Percentiles rank a stretch among this genome's conserved stretches.
These are phyloP conservation scores for Spinellus fusiger DNA, from an alignment of 192 early-diverging fungal species.

Conservation along the genomic window DNA sequence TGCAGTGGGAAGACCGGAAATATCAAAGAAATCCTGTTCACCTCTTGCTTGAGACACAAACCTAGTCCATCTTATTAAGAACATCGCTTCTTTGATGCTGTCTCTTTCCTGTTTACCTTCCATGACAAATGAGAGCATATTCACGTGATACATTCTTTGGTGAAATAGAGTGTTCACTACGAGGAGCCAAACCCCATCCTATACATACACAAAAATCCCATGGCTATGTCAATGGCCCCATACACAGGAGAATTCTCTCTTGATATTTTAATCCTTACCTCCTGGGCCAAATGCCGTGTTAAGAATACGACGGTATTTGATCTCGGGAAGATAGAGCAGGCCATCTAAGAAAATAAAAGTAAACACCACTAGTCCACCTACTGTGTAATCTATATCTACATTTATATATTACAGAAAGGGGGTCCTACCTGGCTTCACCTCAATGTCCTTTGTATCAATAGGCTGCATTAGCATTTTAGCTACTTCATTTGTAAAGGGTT, in stretches of 20 bases:
- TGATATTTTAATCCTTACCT: constrained; percentile 25
- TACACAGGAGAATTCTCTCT: neutral
- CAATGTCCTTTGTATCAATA: constrained; percentile 73
- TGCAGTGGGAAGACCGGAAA: constrained; percentile 70
- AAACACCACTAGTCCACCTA: neutral
- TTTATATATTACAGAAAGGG: neutral
- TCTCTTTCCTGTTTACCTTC: constrained; percentile 47
- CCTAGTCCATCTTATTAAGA: neutral
- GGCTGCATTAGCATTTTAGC: constrained; percentile 66
- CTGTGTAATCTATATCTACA: neutral
- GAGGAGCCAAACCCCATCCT: constrained; percentile 81
- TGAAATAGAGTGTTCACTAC: constrained; percentile 80
- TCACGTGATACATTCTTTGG: constrained; percentile 80
- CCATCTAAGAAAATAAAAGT: constrained; percentile 57
- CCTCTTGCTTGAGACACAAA: constrained; percentile 89
- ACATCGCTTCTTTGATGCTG: neutral
- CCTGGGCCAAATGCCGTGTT: constrained; percentile 95
- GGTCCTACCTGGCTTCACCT: constrained; percentile 78
- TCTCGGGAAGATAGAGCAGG: constrained; percentile 91
- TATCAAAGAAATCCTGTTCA: constrained; percentile 87
- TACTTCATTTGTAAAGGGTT: constrained; percentile 70
- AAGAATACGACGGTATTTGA: constrained; percentile 94
- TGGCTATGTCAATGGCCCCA: neutral
- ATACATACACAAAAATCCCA: neutral
- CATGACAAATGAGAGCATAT: constrained; percentile 83